Evolutionary conservation across 805 yeast species (phyloP), one percentile per base, ranked within the genome.

Genomic region (Candida rishiriensis): DNA sequence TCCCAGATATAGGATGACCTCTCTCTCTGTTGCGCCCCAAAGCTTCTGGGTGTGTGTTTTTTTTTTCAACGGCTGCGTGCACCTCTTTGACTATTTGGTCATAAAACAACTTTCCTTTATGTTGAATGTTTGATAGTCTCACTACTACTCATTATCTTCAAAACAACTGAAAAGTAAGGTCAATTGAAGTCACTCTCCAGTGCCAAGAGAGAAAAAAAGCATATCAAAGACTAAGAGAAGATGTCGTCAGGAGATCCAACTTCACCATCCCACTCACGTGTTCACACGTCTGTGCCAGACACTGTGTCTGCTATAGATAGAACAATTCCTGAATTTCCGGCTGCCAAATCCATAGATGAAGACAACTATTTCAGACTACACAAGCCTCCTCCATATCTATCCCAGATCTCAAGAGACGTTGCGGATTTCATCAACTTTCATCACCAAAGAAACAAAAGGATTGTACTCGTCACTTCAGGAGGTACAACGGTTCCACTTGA

Each of bases 401-500:
- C 75, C 2, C 81, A 80, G 39, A 67, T 91, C 26, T 73, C 78
- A 36, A 50, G 56, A 7, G 79, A 81, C 48, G 80, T 86, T 9
- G 60, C 67, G 10, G 73, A 73, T 1, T 91, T 91, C 61, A 75
- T 90, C 37, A 63, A 73, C 17, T 65, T 55, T 46, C 95, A 88
- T 56, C 58, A 65, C 40, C 51, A 61, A 12, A 45, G 52, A 2
- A 53, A 60, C 32, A 70, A 73, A 42, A 78, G 73, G 39, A 76
- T 91, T 12, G 98, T 81, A 0, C 68, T 91, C 37, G 95, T 91
- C 3, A 93, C 99, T 0, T 81, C 91, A 9, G 99, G 99, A 18
- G 99, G 99, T 17, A 93, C 99, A 1, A 91, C 97, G 0, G 99
- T 93, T 0, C 99, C 99, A 0, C 70, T 93, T 52, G 99, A 93